Percentiles rank a stretch among this genome's conserved stretches.
phyloP scores from a whole-genome alignment of 306 rosid genomes.

The Vigna reflexopilosa region DNA sequence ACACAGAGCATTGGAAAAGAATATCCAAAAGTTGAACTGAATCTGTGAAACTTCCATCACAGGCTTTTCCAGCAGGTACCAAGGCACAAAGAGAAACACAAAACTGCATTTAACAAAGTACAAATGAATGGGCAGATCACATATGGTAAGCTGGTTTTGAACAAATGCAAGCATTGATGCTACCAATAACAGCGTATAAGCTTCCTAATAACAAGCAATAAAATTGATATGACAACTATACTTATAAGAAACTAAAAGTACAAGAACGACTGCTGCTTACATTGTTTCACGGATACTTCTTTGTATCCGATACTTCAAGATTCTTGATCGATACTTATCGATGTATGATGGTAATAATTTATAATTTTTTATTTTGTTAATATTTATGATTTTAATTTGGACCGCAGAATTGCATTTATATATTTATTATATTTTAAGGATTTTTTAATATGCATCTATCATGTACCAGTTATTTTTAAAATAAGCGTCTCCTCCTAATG shows the following conservation, averaged over 20 bases:
- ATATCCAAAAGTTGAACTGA: slow-evolving; percentile 94
- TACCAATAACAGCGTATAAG: background rate
- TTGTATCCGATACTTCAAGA: no score
- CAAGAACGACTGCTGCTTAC: background rate
- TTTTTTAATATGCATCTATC: no score
- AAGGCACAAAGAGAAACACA: slow-evolving; percentile 85
- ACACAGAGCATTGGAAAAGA: slow-evolving; percentile 88
- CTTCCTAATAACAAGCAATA: background rate
- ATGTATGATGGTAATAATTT: no score
- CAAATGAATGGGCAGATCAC: slow-evolving; percentile 32
- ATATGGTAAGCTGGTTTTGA: background rate
- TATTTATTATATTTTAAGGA: no score
- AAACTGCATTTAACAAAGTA: slow-evolving; percentile 68
- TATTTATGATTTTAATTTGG: no score
- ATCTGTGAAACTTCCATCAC: slow-evolving; percentile 80
- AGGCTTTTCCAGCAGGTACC: slow-evolving; percentile 94
- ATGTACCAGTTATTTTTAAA: no score
- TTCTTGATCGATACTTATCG: no score
- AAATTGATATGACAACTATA: background rate
- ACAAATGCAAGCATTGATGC: slow-evolving; percentile 15
- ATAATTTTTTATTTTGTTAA: no score
- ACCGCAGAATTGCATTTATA: no score
- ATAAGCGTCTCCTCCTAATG: no score
- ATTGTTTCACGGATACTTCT: no score
- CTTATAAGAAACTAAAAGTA: slow-evolving; percentile 4